phyloP scores from a whole-genome alignment of 306 rosid genomes.

The Gastrolobium villosum region DNA sequence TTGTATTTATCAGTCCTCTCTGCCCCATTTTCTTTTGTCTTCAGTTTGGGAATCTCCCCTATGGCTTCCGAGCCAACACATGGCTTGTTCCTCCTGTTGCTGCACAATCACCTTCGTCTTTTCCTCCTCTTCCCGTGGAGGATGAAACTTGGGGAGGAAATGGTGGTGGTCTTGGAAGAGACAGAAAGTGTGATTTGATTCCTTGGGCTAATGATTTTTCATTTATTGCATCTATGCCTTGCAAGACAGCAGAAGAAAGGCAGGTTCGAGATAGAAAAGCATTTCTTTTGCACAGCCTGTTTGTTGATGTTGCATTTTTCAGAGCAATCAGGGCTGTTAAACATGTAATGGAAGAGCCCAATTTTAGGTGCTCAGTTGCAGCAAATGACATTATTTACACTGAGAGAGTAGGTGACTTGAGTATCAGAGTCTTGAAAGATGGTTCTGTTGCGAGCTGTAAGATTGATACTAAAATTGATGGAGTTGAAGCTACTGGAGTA shows the following conservation, averaged over 20 bases:
- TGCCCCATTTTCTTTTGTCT: conserved; percentile 39
- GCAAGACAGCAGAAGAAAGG: conserved; percentile 94
- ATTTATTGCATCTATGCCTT: conserved; percentile 87
- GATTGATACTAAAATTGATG: conserved; percentile 93
- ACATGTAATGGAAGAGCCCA: conserved; percentile 63
- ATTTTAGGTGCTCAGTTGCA: conserved; percentile 51
- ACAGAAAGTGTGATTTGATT: conserved; percentile 76
- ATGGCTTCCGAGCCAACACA: conserved; percentile 93
- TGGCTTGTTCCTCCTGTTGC: conserved; percentile 97
- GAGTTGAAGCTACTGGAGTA: conserved; percentile 79
- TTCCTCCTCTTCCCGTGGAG: conserved; percentile 87
- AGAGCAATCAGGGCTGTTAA: conserved; percentile 76
- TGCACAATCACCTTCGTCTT: conserved; percentile 72
- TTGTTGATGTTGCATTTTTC: conserved; percentile 89
- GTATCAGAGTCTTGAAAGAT: conserved; percentile 75
- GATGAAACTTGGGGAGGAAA: conserved; percentile 97
- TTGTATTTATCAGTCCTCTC: conserved; percentile 24
- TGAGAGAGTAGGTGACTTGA: conserved; percentile 84
- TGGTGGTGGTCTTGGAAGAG: conserved; percentile 94
- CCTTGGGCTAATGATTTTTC: conserved; percentile 93
- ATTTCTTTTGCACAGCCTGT: conserved; percentile 93
- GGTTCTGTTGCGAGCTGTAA: conserved; percentile 82
- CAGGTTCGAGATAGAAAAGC: conserved; percentile 95
- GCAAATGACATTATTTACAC: conserved; percentile 58
- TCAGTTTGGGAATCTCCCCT: conserved; percentile 98